Conservation (phyloP, 2,329 filamentous ascomycete species). For the Magnaporthiopsis rhizophila region DNA sequence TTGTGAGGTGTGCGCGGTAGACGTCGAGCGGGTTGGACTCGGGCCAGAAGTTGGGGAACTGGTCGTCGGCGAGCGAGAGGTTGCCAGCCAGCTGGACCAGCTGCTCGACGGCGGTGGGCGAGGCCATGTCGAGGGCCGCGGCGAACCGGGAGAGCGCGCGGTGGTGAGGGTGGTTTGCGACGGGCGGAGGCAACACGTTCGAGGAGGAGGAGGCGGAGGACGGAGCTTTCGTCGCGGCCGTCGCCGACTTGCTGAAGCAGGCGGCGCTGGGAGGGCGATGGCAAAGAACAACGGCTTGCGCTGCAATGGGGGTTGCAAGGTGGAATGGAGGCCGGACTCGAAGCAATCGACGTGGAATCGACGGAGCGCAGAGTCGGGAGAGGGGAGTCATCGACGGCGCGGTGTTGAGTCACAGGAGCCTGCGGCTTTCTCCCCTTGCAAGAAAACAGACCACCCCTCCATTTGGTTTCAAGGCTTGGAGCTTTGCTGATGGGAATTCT, state of each 20-base stretch:
- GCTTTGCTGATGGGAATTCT: not conserved
- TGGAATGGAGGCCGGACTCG: not conserved
- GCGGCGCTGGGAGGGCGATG: too few species aligned
- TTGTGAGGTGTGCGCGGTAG: constrained; percentile 69
- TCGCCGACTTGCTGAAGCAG: not conserved
- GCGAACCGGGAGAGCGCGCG: not conserved
- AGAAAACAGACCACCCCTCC: constrained; percentile 5
- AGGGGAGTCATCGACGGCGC: not conserved
- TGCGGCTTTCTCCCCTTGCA: not conserved
- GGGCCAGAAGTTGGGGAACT: constrained; percentile 53
- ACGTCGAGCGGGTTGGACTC: constrained; percentile 69
- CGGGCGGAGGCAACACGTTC: not conserved
- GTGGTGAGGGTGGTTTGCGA: not conserved
- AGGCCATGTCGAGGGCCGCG: constrained; percentile 10
- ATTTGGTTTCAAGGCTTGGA: not conserved
- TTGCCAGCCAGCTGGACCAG: constrained; percentile 26
- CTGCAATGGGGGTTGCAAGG: not conserved
- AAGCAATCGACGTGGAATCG: not conserved
- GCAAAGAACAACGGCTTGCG: not conserved
- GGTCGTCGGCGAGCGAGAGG: constrained; percentile 27
- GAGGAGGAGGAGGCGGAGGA: not conserved
- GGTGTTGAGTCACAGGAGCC: not conserved
- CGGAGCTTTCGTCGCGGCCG: too few species aligned
- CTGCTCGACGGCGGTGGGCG: constrained; percentile 20
- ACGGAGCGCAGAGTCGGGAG: not conserved